Base-by-base conservation (phyloP, 352 stramenopile species). In the Pythium utonaiense region DNA sequence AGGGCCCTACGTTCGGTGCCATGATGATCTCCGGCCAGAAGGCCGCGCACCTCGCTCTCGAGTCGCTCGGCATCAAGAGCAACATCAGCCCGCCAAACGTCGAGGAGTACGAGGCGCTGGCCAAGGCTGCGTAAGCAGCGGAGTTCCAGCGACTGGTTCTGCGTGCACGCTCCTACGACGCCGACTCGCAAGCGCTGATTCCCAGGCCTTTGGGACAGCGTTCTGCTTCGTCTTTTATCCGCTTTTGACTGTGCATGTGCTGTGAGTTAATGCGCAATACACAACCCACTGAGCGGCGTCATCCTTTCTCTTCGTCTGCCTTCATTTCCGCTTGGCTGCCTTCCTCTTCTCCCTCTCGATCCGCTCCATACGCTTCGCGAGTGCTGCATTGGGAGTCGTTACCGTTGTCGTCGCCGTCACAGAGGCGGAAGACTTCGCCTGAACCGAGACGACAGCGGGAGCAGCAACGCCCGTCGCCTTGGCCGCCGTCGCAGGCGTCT, bases 11-110 rank as follows among this genome's bases (percentile, higher is more conserved):
- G 27, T 86, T 86, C 28, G 76, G 76, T 40, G 76, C 74, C 34
- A 86, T 86, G 76, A 86, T 86, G 76, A 86, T 86, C 64, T 86
- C 76, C 33, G 76, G 76, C 25, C 76, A 86, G 54, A 86, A 86
- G 73, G 76, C 76, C 2, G 76, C 76, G 50, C 76, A 86, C 62
- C 69, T 86, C 51, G 74, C 76, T 42, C 59, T 86, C 28, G 74
- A 86, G 62, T 78, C 74, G 44, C 72, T 86, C 36, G 76, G 76
- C 45, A 74, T 86, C 55, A 74, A 83, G 76, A 86, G 75, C 67
- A 63, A 67, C 55, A 81, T 86, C 53, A 57, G 65, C 50, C 71
- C 74, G 24, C 71, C 64, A 40, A 66, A 69, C 44, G 60, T 69
- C 49, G 60, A 60, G 28, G 74, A 77, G 27, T 61, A 73, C 30